Conservation (phyloP, 1,139 yeast species). For the Nakaseomyces nivariensis region DNA sequence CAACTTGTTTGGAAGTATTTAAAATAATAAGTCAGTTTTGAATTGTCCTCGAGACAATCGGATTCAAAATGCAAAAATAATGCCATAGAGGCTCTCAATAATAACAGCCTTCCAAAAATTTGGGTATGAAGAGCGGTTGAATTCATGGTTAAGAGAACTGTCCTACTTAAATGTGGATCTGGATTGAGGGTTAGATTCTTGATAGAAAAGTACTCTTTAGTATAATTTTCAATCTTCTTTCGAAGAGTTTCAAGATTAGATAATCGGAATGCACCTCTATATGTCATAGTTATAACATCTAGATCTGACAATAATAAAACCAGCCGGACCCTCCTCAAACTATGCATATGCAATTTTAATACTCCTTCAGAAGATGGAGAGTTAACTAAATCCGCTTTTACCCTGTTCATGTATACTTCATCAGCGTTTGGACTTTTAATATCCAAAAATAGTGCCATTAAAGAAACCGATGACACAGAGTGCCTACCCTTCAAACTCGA, state of each 20-base stretch:
- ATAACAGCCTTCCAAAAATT: slow-evolving; percentile 13
- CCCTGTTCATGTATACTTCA: slow-evolving; percentile 16
- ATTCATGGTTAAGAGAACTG: slow-evolving; percentile 5
- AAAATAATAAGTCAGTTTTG: slow-evolving; percentile 11
- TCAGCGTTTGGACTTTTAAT: slow-evolving; percentile 13
- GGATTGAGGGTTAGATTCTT: slow-evolving; percentile 6
- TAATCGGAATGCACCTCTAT: slow-evolving; percentile 16
- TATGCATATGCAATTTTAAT: slow-evolving; percentile 15
- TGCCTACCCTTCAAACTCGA: slow-evolving; percentile 23
- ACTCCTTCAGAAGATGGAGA: slow-evolving; percentile 6
- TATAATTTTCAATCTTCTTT: slow-evolving; percentile 8
- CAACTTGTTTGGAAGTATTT: slow-evolving; percentile 14
- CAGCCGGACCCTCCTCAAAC: slow-evolving; percentile 19
- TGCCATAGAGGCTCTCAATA: slow-evolving; percentile 16
- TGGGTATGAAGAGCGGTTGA: slow-evolving; percentile 11
- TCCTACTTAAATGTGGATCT: neutral
- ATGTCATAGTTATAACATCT: slow-evolving; percentile 18
- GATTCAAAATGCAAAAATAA: slow-evolving; percentile 17
- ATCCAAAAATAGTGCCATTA: slow-evolving; percentile 16
- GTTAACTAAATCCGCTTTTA: slow-evolving; percentile 14
- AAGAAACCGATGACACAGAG: slow-evolving; percentile 12
- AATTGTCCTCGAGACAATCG: slow-evolving; percentile 6
- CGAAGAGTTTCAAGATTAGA: slow-evolving; percentile 11
- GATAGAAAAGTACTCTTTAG: slow-evolving; percentile 14
- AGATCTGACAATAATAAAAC: slow-evolving; percentile 20